phyloP scores from a whole-genome alignment of 768 basidiomycete species.

The Suillus brevipes region DNA sequence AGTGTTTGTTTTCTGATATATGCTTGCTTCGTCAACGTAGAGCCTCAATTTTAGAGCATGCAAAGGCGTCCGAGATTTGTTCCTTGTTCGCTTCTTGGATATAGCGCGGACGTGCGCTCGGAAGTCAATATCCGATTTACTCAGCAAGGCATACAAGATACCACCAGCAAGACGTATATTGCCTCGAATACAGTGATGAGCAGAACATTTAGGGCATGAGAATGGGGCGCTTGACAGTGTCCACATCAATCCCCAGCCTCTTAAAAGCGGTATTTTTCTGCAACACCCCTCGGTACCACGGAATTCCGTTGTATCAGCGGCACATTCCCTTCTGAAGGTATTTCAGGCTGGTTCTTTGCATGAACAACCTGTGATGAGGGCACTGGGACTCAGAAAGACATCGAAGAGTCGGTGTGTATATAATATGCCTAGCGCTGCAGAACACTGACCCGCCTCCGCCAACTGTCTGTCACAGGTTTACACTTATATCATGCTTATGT shows the following conservation, averaged over 20 bases:
- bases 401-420: too few relatives aligned
- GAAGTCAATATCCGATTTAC: not conserved
- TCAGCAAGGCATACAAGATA: not conserved
- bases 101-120: not conserved
- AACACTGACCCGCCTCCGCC: too few relatives aligned
- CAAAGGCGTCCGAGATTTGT: not conserved
- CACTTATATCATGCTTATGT: not conserved
- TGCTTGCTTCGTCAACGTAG: not conserved
- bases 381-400: not conserved
- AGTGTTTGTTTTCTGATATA: not conserved
- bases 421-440: too few relatives aligned
- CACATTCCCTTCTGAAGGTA: too few relatives aligned
- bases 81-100: not conserved
- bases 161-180: not conserved
- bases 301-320: too few relatives aligned
- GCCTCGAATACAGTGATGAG: not conserved
- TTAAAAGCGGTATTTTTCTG: too few relatives aligned
- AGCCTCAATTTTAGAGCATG: not conserved
- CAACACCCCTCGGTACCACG: too few relatives aligned
- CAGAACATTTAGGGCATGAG: not conserved
- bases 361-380: too few relatives aligned
- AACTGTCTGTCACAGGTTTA: too few relatives aligned
- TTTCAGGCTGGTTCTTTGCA: too few relatives aligned
- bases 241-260: too few relatives aligned
- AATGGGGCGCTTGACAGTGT: too few relatives aligned